Evolutionary conservation across 2,329 filamentous ascomycete genomes (phyloP).

Genomic region (Hymenoscyphus salicellus): DNA sequence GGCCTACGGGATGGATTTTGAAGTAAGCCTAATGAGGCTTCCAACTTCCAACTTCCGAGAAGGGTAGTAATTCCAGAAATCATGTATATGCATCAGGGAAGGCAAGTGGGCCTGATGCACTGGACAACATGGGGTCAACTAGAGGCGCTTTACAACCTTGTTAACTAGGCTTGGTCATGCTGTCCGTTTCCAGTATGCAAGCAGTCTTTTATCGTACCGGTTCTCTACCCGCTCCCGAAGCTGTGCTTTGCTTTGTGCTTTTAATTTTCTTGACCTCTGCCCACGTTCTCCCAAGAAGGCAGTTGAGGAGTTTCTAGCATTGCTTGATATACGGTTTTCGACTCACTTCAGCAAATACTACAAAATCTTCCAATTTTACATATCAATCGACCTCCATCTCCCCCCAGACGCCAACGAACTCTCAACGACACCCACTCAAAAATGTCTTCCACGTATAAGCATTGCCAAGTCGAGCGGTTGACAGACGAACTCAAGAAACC

Average conservation of each 20-base stretch:
- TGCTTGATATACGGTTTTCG: too few relatives aligned
- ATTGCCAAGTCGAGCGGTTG: slow-evolving; percentile 40
- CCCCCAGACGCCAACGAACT: too few relatives aligned
- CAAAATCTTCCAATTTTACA: too few relatives aligned
- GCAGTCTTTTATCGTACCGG: too few relatives aligned
- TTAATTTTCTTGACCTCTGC: too few relatives aligned
- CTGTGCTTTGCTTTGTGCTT: too few relatives aligned
- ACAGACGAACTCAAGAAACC: slow-evolving; percentile 78
- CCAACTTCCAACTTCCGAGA: background rate
- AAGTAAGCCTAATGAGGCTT: background rate
- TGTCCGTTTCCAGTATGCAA: background rate
- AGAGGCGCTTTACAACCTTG: background rate
- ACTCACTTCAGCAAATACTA: too few relatives aligned
- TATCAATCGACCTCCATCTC: too few relatives aligned
- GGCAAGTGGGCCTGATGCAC: background rate
- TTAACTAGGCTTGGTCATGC: background rate
- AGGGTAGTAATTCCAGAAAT: slow-evolving; percentile 1
- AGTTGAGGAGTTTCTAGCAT: too few relatives aligned
- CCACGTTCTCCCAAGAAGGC: too few relatives aligned
- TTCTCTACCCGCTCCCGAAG: too few relatives aligned
- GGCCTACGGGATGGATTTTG: background rate
- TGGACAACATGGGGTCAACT: background rate
- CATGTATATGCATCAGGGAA: background rate
- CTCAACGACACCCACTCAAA: too few relatives aligned
- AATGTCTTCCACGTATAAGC: slow-evolving; percentile 21